Percentiles rank a stretch among this genome's conserved stretches.
Conservation (phyloP, 2,329 filamentous ascomycete genomes). For the Colletotrichum ledebouriae region DNA sequence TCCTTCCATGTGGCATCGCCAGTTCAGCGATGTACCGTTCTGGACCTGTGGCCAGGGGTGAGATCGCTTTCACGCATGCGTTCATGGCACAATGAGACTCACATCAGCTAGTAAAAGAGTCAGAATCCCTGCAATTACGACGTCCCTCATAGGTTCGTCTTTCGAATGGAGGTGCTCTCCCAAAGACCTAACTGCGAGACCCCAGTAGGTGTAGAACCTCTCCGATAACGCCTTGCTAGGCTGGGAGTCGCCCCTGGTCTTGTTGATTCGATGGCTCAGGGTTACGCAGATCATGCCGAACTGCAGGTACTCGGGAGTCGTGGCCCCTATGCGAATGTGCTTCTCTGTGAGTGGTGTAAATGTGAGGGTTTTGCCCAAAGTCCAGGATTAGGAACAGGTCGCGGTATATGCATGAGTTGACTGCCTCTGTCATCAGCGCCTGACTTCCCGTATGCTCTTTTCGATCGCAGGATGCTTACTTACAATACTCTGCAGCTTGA, state of each 20-base stretch:
- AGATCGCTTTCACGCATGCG: background rate
- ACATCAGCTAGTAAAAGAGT: conserved; percentile 52
- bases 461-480: background rate
- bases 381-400: conserved; percentile 24
- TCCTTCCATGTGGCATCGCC: conserved; percentile 53
- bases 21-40: conserved; percentile 50
- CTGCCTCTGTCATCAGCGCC: background rate
- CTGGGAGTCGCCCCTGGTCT: conserved; percentile 38
- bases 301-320: conserved; percentile 7
- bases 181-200: conserved; percentile 49
- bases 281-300: conserved; percentile 49
- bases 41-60: conserved; percentile 47
- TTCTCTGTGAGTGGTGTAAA: conserved; percentile 46
- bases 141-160: conserved; percentile 45
- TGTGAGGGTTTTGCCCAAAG: conserved; percentile 45
- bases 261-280: conserved; percentile 52
- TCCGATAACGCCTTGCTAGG: conserved; percentile 42
- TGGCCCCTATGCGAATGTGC: conserved; percentile 11
- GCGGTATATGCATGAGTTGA: conserved; percentile 21
- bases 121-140: conserved; percentile 50
- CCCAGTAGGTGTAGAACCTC: conserved; percentile 50
- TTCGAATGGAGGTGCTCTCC: conserved; percentile 46
- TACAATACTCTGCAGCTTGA: conserved; percentile 26
- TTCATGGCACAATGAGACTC: conserved; percentile 27
- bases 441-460: too few relatives aligned